These are phyloP conservation scores for Phyllosticta citriasiana DNA, from an alignment of 2,329 filamentous ascomycete species.

Conservation along the genomic window DNA sequence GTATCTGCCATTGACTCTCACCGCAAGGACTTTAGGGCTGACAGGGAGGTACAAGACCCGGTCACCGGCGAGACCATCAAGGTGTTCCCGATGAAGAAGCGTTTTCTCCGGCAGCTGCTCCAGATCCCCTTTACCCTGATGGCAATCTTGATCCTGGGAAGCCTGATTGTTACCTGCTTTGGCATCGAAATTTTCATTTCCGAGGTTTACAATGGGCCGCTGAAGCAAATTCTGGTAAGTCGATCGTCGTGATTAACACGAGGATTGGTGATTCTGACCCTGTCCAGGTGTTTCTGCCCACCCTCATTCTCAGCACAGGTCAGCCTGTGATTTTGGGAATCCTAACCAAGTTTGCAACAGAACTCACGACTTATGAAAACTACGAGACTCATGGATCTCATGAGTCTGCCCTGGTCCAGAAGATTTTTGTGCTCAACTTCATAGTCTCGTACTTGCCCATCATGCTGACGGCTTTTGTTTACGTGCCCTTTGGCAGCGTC, in stretches of 20 bases:
- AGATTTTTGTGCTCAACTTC: slow-evolving; percentile 93
- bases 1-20: slow-evolving; percentile 74
- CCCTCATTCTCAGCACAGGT: slow-evolving; percentile 70
- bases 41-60: slow-evolving; percentile 65
- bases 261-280: not conserved
- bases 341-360: slow-evolving; percentile 66
- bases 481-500: slow-evolving; percentile 78
- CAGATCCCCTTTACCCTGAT: slow-evolving; percentile 76
- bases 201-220: slow-evolving; percentile 81
- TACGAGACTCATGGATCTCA: slow-evolving; percentile 82
- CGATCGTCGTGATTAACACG: not conserved
- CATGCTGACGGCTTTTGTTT: slow-evolving; percentile 88
- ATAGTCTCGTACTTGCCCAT: slow-evolving; percentile 90
- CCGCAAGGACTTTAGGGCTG: slow-evolving; percentile 67
- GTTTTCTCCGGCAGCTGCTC: slow-evolving; percentile 65
- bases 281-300: slow-evolving; percentile 70
- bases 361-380: slow-evolving; percentile 76
- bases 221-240: slow-evolving; percentile 72
- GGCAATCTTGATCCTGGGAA: slow-evolving; percentile 63
- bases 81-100: slow-evolving; percentile 65
- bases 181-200: slow-evolving; percentile 92
- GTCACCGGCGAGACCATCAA: slow-evolving; percentile 71
- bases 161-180: slow-evolving; percentile 77
- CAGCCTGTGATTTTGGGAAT: slow-evolving; percentile 69
- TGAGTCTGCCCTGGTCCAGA: slow-evolving; percentile 74